A percentile compares a stretch with the other conserved stretches of the same genome.
Evolutionary conservation across 257 asterid species (phyloP).

Genomic region (Haberlea rhodopensis): DNA sequence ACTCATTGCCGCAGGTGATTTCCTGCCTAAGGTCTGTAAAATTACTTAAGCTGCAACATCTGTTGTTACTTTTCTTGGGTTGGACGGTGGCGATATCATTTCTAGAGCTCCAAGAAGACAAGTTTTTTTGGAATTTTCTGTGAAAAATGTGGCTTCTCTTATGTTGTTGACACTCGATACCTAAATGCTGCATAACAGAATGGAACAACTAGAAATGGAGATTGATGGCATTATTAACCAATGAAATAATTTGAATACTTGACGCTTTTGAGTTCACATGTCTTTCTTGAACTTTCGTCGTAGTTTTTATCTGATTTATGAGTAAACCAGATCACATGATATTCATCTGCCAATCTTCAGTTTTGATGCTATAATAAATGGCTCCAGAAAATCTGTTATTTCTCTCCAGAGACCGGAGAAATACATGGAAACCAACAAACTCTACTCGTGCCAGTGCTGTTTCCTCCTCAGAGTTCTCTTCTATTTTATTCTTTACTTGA

Average conservation of each 20-base stretch:
- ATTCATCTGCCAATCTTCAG: background rate
- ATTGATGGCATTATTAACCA: background rate
- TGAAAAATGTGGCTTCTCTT: background rate
- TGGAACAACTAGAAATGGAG: background rate
- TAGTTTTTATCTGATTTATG: background rate
- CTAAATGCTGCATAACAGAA: background rate
- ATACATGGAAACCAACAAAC: background rate
- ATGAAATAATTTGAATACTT: background rate
- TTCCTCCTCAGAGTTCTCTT: background rate
- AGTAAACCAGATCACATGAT: background rate
- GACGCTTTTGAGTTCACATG: background rate
- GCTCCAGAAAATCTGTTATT: constrained; percentile 2
- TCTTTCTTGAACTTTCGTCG: background rate
- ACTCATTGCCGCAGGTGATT: constrained; percentile 55
- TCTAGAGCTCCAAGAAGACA: background rate
- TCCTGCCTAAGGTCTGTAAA: background rate
- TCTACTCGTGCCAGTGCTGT: background rate
- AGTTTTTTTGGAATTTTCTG: background rate
- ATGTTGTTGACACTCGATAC: background rate
- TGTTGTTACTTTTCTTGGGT: background rate
- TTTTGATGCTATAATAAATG: background rate
- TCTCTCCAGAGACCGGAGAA: background rate
- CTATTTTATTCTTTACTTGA: background rate
- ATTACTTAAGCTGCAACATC: background rate
- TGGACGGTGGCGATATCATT: background rate